Evolutionary conservation across 805 yeast species (phyloP).

Genomic region (Priceomyces medius): DNA sequence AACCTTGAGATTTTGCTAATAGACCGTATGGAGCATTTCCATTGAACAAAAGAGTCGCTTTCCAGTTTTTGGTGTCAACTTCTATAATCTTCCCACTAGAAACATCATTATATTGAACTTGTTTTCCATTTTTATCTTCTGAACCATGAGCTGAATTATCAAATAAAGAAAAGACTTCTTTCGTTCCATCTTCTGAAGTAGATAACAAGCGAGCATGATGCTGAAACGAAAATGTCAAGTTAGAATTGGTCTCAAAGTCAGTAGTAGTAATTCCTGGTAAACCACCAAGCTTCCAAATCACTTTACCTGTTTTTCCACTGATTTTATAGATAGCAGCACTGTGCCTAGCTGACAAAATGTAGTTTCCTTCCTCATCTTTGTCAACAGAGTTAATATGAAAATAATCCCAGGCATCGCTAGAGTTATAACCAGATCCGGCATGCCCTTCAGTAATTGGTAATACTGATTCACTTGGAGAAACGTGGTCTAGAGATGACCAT

Average conservation of each 20-base stretch:
- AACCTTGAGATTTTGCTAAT: slow-evolving; percentile 31
- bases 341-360: slow-evolving; percentile 35
- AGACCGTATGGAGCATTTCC: slow-evolving; percentile 23
- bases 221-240: slow-evolving; percentile 33
- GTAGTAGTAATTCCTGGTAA: slow-evolving; percentile 17
- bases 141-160: slow-evolving; percentile 39
- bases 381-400: slow-evolving; percentile 41
- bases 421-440: slow-evolving; percentile 34
- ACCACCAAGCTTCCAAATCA: slow-evolving; percentile 35
- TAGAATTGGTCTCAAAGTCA: slow-evolving; percentile 15
- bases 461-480: slow-evolving; percentile 31
- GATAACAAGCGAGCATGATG: slow-evolving; percentile 34
- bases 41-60: slow-evolving; percentile 23
- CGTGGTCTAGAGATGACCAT: slow-evolving; percentile 33
- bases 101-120: slow-evolving; percentile 17
- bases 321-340: slow-evolving; percentile 33
- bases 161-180: slow-evolving; percentile 32
- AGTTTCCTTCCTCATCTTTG: slow-evolving; percentile 33
- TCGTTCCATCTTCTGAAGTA: slow-evolving; percentile 20
- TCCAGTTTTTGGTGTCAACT: slow-evolving; percentile 25
- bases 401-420: slow-evolving; percentile 39
- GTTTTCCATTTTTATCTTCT: slow-evolving; percentile 25
- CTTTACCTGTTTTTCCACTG: slow-evolving; percentile 33
- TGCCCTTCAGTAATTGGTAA: slow-evolving; percentile 26
- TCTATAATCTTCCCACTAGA: slow-evolving; percentile 37